Base-by-base conservation (phyloP, 768 basidiomycete species). In the Gloeopeniophorella convolvens region DNA sequence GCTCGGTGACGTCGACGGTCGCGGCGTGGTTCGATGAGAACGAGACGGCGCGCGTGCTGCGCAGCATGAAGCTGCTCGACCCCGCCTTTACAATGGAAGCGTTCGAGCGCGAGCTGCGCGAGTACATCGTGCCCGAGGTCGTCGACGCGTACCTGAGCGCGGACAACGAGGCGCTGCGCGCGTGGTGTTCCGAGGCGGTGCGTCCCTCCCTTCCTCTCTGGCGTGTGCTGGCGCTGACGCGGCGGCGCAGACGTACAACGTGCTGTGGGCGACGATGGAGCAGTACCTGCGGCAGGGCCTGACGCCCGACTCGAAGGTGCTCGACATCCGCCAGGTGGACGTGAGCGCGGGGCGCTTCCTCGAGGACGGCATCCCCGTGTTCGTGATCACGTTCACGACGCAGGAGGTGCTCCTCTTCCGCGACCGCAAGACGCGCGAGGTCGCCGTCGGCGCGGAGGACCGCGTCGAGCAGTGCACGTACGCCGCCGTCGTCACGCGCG, bases 201-300 rank as follows among this genome's bases (percentile, higher is more conserved):
- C 65, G 93, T 69, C 9, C 5, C 7, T 31, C 8, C 42, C 34
- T 13, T 21, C 26, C 52, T 39, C 24, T 35, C 13, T 40, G 8
- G 18, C n/a, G 11, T 23, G 15, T 30, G 13, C 7, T 23, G 9
- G 26, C n/a, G 23, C 3, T 23, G 13, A 3, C 15, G 13, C 24
- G 20, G 3, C 12, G 4, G 11, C 41, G 0, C 53, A 95, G 92
- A 94, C 94, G 5, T 97, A 93, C 64, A 96, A 95, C 59, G 91
- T 98, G n/a, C 75, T 97, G 4, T 95, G 94, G 88, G 95, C 95
- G 6, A 95, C 93, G 6, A 89, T 99, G 81, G 92, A 94, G 58
- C 85, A 89, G 60, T 97, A 92, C 65, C 77, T 94, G 42, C 77
- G 79, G 31, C 92, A 95, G 62, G 93, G 95, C 2, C 76, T 98